phyloP scores from a whole-genome alignment of 163 green algal genomes.

The Scenedesmus sp. region DNA sequence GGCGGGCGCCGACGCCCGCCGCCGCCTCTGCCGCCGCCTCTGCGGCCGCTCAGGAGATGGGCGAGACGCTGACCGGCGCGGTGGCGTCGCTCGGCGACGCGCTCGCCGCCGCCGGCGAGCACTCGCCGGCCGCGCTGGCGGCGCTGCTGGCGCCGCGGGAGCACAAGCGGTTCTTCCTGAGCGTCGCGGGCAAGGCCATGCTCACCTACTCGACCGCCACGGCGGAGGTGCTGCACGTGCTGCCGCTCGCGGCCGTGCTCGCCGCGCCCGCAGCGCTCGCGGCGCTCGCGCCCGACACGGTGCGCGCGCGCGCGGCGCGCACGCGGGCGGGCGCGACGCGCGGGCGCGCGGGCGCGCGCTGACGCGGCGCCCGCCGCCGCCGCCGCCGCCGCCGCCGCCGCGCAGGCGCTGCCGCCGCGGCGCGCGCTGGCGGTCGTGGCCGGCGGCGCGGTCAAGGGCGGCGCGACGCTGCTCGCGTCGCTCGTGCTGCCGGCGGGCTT shows the following conservation, averaged over 20 bases:
- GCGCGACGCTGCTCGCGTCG: not conserved
- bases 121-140: not conserved
- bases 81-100: constrained; percentile 55
- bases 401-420: constrained; percentile 14
- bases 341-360: too few relatives aligned
- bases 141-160: not conserved
- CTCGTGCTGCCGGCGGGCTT: constrained; percentile 36
- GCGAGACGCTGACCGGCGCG: constrained; percentile 60
- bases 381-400: not conserved
- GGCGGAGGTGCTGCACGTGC: constrained; percentile 25
- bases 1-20: too few relatives aligned
- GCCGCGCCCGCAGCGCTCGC: constrained; percentile 2
- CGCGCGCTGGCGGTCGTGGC: not conserved
- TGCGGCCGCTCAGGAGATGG: constrained; percentile 58
- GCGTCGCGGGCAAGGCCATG: constrained; percentile 56
- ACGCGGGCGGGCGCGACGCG: too few relatives aligned
- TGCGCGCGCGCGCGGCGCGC: too few relatives aligned
- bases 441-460: not conserved
- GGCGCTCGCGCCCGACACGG: not conserved
- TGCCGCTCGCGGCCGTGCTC: constrained; percentile 43
- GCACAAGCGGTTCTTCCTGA: constrained; percentile 57
- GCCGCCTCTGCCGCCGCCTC: too few relatives aligned
- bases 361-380: too few relatives aligned
- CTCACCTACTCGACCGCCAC: constrained; percentile 37
- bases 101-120: constrained; percentile 34